Evolutionary conservation across 345 rosid species (phyloP).

Genomic region (Moricandia arvensis): DNA sequence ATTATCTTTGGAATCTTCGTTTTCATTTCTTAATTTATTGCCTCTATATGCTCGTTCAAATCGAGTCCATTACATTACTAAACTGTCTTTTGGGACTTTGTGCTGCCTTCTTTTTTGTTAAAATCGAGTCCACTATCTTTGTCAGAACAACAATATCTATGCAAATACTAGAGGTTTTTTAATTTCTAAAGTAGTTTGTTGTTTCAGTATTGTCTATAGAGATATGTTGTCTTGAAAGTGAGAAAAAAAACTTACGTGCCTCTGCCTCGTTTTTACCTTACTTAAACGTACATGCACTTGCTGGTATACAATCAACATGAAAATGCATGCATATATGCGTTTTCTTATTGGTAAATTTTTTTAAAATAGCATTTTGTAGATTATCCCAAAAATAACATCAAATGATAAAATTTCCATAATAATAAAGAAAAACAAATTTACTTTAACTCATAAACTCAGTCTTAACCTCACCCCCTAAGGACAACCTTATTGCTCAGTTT

Average conservation of each 20-base stretch:
- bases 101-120: background rate
- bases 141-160: too few species aligned
- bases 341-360: too few species aligned
- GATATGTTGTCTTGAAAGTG: background rate
- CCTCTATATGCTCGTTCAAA: slow-evolving; percentile 24
- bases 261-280: slow-evolving; percentile 4
- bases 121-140: too few species aligned
- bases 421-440: background rate
- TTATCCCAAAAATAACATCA: too few species aligned
- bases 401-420: too few species aligned
- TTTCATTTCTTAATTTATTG: slow-evolving; percentile 16
- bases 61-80: slow-evolving; percentile 29
- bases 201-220: slow-evolving; percentile 5
- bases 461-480: too few species aligned
- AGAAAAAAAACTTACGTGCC: background rate
- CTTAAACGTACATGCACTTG: background rate
- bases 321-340: background rate
- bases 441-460: too few species aligned
- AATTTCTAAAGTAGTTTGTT: background rate
- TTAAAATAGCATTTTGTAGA: too few species aligned
- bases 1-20: slow-evolving; percentile 35
- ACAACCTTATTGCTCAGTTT: too few species aligned
- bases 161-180: too few species aligned
- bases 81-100: slow-evolving; percentile 26
- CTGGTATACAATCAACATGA: slow-evolving; percentile 7